Conservation (phyloP, 2,329 filamentous ascomycete genomes). For the Graphilbum ipis-grandicollis region DNA sequence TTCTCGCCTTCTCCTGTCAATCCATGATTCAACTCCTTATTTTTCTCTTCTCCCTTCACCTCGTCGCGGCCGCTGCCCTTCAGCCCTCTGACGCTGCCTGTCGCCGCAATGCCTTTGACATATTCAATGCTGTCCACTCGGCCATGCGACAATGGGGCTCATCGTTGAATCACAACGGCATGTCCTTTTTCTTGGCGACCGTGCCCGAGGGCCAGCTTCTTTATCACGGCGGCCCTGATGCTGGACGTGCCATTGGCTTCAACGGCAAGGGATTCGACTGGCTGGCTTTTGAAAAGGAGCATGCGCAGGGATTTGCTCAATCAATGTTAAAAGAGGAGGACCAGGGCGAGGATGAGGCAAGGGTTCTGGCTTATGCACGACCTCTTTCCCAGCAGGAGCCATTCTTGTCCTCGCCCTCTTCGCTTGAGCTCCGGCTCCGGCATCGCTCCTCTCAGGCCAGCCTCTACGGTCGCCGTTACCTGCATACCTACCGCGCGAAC, state of each 20-base stretch:
- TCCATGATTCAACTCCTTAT: too few relatives aligned
- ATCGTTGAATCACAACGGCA: conserved; percentile 56
- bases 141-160: conserved; percentile 62
- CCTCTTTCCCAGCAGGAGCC: too few relatives aligned
- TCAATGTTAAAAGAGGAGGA: neutral
- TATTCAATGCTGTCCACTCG: conserved; percentile 58
- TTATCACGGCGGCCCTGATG: conserved; percentile 42
- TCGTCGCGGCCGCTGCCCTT: neutral
- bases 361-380: too few relatives aligned
- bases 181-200: conserved; percentile 50
- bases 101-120: conserved; percentile 37
- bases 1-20: too few relatives aligned
- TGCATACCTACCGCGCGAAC: conserved; percentile 48
- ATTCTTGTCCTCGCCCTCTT: too few relatives aligned
- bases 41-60: neutral
- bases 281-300: conserved; percentile 63
- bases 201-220: conserved; percentile 47
- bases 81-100: conserved; percentile 14
- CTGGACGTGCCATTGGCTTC: conserved; percentile 25
- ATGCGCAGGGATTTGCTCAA: conserved; percentile 47
- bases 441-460: neutral
- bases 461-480: conserved; percentile 28
- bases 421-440: too few relatives aligned
- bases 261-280: conserved; percentile 33
- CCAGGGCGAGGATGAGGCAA: too few relatives aligned